A percentile compares a stretch with the other conserved stretches of the same genome.
Evolutionary conservation across 2,329 filamentous ascomycete species (phyloP).

Genomic region (Fusarium oligoseptatum): DNA sequence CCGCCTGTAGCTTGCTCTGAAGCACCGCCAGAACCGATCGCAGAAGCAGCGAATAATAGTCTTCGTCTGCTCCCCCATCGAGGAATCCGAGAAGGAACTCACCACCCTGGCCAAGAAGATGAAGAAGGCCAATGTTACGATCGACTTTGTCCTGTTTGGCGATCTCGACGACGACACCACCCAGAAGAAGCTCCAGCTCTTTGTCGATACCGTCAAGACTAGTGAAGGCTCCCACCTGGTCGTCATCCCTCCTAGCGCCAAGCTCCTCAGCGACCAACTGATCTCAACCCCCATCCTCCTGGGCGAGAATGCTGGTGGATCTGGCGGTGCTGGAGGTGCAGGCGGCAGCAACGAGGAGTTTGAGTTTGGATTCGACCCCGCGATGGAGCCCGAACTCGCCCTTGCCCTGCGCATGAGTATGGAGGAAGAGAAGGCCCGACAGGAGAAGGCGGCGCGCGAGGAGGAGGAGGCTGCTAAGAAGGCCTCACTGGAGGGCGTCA

Average conservation of each 20-base stretch:
- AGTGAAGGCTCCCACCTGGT: constrained; percentile 92
- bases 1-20: constrained; percentile 82
- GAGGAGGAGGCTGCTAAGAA: constrained; percentile 81
- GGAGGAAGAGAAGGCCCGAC: constrained; percentile 95
- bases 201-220: constrained; percentile 93
- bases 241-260: constrained; percentile 89
- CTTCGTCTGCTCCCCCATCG: constrained; percentile 93
- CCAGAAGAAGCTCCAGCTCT: constrained; percentile 91
- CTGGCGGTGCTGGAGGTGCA: constrained; percentile 68
- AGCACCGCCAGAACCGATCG: constrained; percentile 97
- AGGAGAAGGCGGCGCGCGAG: constrained; percentile 86
- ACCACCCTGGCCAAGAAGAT: constrained; percentile 95
- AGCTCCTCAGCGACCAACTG: constrained; percentile 92
- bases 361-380: constrained; percentile 88
- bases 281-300: constrained; percentile 90
- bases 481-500: constrained; percentile 82
- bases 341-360: constrained; percentile 75
- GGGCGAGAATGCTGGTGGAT: constrained; percentile 77
- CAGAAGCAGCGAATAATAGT: constrained; percentile 97
- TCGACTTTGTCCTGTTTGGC: constrained; percentile 96
- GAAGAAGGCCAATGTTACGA: constrained; percentile 96
- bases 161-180: constrained; percentile 91
- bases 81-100: constrained; percentile 89
- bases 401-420: constrained; percentile 96
- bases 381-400: constrained; percentile 91